Evolutionary conservation across 495 filamentous ascomycete genomes (phyloP).

Genomic region (Bacidia gigantensis): DNA sequence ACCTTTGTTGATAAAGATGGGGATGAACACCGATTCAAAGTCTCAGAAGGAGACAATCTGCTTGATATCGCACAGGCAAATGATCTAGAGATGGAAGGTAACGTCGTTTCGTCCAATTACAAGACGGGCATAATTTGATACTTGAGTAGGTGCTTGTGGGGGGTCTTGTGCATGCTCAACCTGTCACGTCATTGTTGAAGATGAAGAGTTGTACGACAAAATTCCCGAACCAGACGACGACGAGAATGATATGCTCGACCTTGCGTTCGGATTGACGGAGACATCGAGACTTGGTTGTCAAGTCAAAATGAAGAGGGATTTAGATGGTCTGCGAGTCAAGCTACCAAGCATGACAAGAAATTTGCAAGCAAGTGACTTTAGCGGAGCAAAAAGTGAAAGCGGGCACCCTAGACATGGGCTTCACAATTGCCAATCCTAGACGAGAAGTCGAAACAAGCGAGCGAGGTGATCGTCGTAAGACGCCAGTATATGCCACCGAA

Average conservation of each 20-base stretch:
- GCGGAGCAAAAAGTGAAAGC: slow-evolving; percentile 27
- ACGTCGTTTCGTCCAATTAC: not conserved
- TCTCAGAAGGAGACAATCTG: slow-evolving; percentile 76
- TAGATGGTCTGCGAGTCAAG: slow-evolving; percentile 74
- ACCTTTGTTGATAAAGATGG: slow-evolving; percentile 95
- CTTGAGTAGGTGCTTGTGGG: slow-evolving; percentile 61
- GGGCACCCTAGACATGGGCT: not conserved
- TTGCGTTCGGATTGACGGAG: slow-evolving; percentile 92
- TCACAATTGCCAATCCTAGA: too few relatives aligned
- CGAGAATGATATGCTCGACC: slow-evolving; percentile 97
- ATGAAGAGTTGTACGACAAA: slow-evolving; percentile 73
- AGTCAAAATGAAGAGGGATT: slow-evolving; percentile 75
- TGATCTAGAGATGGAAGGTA: slow-evolving; percentile 94
- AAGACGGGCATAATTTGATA: not conserved
- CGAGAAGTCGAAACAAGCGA: too few relatives aligned
- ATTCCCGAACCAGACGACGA: slow-evolving; percentile 91
- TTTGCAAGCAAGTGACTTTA: slow-evolving; percentile 87
- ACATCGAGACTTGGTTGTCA: slow-evolving; percentile 94
- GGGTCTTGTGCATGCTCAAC: slow-evolving; percentile 95
- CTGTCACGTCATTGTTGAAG: slow-evolving; percentile 87
- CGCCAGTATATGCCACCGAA: too few relatives aligned
- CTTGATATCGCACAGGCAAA: slow-evolving; percentile 88
- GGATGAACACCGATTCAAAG: slow-evolving; percentile 56
- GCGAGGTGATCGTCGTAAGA: too few relatives aligned
- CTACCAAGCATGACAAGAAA: slow-evolving; percentile 92